These are phyloP conservation scores for Nicotiana undulata DNA, from an alignment of 257 asterid species.

Conservation along the genomic window DNA sequence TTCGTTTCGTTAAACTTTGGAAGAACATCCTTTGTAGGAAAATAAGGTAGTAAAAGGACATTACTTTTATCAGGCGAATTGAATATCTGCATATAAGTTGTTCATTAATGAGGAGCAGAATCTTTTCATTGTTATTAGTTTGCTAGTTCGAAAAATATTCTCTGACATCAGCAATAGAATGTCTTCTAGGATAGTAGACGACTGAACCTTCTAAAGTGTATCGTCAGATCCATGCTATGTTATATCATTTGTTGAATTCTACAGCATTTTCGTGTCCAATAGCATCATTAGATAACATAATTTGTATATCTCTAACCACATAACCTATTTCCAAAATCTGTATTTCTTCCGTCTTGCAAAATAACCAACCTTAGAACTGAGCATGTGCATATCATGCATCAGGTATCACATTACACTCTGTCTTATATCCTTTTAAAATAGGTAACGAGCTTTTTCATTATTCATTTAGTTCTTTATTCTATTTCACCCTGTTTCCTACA, in stretches of 20 bases:
- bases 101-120: neutral
- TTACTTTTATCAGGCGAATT: neutral
- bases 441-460: neutral
- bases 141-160: neutral
- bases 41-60: neutral
- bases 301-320: too few species aligned
- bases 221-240: constrained; percentile 24
- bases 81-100: neutral
- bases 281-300: neutral
- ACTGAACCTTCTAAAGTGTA: constrained; percentile 19
- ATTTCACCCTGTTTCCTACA: constrained; percentile 20
- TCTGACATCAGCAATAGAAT: constrained; percentile 7
- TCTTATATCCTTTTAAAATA: neutral
- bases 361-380: neutral
- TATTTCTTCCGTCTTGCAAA: neutral
- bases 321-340: neutral
- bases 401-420: neutral
- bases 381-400: neutral
- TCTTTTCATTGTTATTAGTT: neutral
- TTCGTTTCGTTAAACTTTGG: neutral
- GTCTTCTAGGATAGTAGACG: neutral
- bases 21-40: neutral
- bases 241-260: neutral
- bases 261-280: neutral
- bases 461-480: constrained; percentile 14